phyloP scores from a whole-genome alignment of 2,329 filamentous ascomycete species.

The Fusarium torreyae region DNA sequence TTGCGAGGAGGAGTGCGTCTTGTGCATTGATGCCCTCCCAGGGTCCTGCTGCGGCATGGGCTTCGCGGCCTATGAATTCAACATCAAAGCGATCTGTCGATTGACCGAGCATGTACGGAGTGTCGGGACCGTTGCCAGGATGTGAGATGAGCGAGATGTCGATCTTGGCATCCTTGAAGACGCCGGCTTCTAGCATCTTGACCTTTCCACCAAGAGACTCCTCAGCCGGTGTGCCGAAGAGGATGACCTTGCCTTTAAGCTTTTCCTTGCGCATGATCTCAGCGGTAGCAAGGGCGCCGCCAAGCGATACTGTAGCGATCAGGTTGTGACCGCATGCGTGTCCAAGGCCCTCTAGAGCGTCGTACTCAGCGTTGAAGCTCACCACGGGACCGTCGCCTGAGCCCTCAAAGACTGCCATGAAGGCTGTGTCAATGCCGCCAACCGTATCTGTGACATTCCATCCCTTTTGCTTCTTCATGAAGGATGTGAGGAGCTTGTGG shows the following conservation, averaged over 20 bases:
- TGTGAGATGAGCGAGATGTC: constrained; percentile 46
- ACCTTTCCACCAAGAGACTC: constrained; percentile 43
- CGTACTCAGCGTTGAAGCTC: constrained; percentile 60
- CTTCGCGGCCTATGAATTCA: constrained; percentile 30
- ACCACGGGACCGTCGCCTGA: constrained; percentile 56
- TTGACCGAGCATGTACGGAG: constrained; percentile 35
- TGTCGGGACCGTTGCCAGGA: constrained; percentile 29
- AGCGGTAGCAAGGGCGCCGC: constrained; percentile 34
- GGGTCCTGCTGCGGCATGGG: constrained; percentile 37
- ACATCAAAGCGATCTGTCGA: constrained; percentile 41
- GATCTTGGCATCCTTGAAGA: constrained; percentile 40
- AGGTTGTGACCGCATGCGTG: constrained; percentile 46
- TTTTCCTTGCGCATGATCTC: constrained; percentile 43
- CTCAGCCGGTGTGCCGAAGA: constrained; percentile 44
- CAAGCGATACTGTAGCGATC: constrained; percentile 39
- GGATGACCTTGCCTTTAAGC: constrained; percentile 35
- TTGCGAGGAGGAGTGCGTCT: constrained; percentile 43
- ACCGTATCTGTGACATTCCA: constrained; percentile 60
- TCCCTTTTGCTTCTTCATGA: constrained; percentile 52
- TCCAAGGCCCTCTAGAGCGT: constrained; percentile 36
- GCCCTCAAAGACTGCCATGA: constrained; percentile 59
- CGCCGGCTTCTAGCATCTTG: constrained; percentile 40
- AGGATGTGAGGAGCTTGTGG: constrained; percentile 58
- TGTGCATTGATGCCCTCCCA: constrained; percentile 45
- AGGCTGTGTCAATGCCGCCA: constrained; percentile 61